These are phyloP conservation scores for Melianthus villosus DNA, from an alignment of 441 rosid species.

Conservation along the genomic window DNA sequence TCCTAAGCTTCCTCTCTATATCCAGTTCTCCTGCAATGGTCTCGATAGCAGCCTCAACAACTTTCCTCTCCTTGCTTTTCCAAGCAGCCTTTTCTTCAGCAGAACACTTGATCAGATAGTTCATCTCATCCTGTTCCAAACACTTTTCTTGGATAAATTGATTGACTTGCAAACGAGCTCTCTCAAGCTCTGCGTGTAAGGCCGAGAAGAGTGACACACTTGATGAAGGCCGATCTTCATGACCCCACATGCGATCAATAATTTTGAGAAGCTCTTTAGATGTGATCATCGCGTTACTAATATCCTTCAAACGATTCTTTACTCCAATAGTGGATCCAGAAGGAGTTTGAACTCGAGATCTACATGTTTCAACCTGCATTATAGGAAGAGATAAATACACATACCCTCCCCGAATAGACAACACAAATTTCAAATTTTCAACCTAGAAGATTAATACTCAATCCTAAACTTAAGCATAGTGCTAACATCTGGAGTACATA, in stretches of 20 bases:
- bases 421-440: too few relatives aligned
- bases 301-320: conserved; percentile 70
- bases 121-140: conserved; percentile 52
- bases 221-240: conserved; percentile 73
- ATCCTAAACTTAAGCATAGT: too few relatives aligned
- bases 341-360: conserved; percentile 68
- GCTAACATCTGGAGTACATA: too few relatives aligned
- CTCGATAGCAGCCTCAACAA: conserved; percentile 81
- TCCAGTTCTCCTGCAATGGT: conserved; percentile 82
- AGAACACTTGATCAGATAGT: conserved; percentile 68
- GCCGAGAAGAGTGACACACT: conserved; percentile 92
- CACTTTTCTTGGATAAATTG: conserved; percentile 68
- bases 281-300: conserved; percentile 79
- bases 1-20: conserved; percentile 69
- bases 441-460: too few relatives aligned
- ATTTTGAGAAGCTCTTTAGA: conserved; percentile 93
- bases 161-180: conserved; percentile 82
- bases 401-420: too few relatives aligned
- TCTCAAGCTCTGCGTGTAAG: conserved; percentile 82
- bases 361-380: conserved; percentile 67
- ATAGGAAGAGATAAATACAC: too few relatives aligned
- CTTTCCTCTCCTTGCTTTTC: conserved; percentile 74
- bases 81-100: conserved; percentile 90
- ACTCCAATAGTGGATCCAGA: conserved; percentile 45
- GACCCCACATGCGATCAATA: conserved; percentile 83